Base-by-base conservation (phyloP, 495 filamentous ascomycete species). In the Penicillium lividum region DNA sequence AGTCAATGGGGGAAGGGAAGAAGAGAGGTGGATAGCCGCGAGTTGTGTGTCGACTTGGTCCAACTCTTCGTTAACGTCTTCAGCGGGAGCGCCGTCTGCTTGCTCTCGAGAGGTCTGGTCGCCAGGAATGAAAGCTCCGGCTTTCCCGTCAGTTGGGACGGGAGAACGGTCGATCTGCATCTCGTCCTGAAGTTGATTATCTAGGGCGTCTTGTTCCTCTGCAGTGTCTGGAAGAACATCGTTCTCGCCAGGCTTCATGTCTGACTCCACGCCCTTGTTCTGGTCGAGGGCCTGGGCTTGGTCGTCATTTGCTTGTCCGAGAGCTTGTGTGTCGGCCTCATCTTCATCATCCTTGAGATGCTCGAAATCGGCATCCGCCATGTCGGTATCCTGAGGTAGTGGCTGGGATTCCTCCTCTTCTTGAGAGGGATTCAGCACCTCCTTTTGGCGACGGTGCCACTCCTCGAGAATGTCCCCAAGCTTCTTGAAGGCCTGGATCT, bases 391-490 rank as follows among this genome's bases (percentile, higher is more conserved):
- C 55, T 83, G 72, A 42, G 81, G 70, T 57, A 81, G 62, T 52
- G 73, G 60, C 54, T 83, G 66, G 2, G 83, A 75, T 3, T 80
- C 81, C 11, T 86, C 76, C 42, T 87, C 78, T 47, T 89, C 81
- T 51, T 90, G 77, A 36, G 83, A 79, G 9, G 89, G 80, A 53
- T 89, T 81, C 61, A 83, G 75, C 54, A 99, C 97, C 55, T 95
- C 84, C 29, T 82, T 80, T 61, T 93, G 89, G 60, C 86, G 86
- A 42, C 88, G 84, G 70, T 97, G 91, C 92, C 93, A 99, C 60
- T 86, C 80, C 64, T 97, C 93, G n/a, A 99, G 80, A 22, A 89
- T 86, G 76, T 97, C 91, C 2, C 95, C 95, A 54, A 99, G 81
- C 59, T 94, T 93, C 75, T 93, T 91, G 79, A 96, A 96, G 3